Evolutionary conservation across 352 stramenopile genomes (phyloP).

Genomic region (Nothophytophthora sp.): DNA sequence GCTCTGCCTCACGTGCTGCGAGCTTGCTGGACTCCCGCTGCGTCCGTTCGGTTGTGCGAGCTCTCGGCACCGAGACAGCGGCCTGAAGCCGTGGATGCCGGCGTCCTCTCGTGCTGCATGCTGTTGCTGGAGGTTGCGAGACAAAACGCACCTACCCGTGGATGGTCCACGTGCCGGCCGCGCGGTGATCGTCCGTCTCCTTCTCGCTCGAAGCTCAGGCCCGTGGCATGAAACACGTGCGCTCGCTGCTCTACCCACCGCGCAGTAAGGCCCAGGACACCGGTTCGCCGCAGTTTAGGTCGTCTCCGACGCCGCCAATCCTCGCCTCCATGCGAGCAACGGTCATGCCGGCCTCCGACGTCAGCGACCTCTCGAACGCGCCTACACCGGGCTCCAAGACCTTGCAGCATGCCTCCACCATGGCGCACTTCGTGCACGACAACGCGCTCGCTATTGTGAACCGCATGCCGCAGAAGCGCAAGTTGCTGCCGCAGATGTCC

Average conservation of each 20-base stretch:
- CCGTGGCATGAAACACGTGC: conserved; percentile 30
- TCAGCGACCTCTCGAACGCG: too few relatives aligned
- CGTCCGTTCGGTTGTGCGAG: too few relatives aligned
- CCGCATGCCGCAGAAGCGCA: conserved; percentile 42
- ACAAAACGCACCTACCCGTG: too few relatives aligned
- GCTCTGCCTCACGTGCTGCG: too few relatives aligned
- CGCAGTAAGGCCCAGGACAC: conserved; percentile 36
- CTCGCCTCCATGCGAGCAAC: neutral
- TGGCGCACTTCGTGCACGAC: conserved; percentile 38
- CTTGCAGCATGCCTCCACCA: conserved; percentile 22
- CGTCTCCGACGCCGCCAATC: conserved; percentile 5
- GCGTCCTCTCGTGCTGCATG: conserved; percentile 21
- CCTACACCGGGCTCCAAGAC: conserved; percentile 15
- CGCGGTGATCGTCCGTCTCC: neutral
- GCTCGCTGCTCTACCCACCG: conserved; percentile 28
- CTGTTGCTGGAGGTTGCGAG: conserved; percentile 19
- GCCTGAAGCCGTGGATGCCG: conserved; percentile 25
- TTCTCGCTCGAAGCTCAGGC: neutral
- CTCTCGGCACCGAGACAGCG: too few relatives aligned
- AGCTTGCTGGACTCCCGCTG: too few relatives aligned
- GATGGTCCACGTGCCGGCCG: neutral
- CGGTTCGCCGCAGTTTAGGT: conserved; percentile 6
- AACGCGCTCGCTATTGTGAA: conserved; percentile 31
- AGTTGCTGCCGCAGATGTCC: conserved; percentile 29
- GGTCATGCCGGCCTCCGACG: conserved; percentile 4